Conservation (phyloP, 1,139 yeast genomes). For the Lodderomyces jiufengensis region DNA sequence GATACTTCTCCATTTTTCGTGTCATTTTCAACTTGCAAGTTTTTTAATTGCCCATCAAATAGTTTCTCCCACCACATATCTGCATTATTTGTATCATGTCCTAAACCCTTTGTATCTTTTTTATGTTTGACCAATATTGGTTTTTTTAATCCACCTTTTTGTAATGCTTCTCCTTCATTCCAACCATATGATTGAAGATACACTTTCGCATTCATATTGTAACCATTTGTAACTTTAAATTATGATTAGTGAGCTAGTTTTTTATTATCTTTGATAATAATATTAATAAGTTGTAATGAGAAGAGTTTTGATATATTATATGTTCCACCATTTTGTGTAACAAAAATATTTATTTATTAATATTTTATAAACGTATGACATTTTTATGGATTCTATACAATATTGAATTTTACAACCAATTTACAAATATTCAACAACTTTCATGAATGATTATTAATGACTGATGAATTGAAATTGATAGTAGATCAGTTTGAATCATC, state of each 20-base stretch:
- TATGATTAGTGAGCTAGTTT: too few species aligned
- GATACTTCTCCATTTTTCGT: conserved; percentile 22
- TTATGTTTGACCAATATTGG: conserved; percentile 90
- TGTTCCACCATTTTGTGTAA: not conserved
- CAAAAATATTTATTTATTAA: too few species aligned
- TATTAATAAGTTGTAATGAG: too few species aligned
- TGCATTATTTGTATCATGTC: conserved; percentile 63
- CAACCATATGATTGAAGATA: conserved; percentile 83
- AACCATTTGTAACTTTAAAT: too few species aligned
- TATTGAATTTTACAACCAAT: too few species aligned
- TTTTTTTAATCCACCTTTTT: conserved; percentile 72
- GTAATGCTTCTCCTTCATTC: conserved; percentile 85
- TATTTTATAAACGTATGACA: not conserved
- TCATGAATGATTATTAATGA: too few species aligned
- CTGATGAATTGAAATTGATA: not conserved
- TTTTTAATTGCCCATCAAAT: conserved; percentile 88
- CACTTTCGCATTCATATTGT: conserved; percentile 66
- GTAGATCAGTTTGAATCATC: conserved; percentile 4
- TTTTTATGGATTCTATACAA: too few species aligned
- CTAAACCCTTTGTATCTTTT: conserved; percentile 85
- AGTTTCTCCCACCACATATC: conserved; percentile 98
- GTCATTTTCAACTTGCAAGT: conserved; percentile 54
- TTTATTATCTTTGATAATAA: too few species aligned
- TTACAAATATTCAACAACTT: too few species aligned
- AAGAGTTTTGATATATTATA: conserved; percentile 1